Conservation (phyloP, 1,284 basidiomycete species). For the Apiotrichum akiyoshidainum region DNA sequence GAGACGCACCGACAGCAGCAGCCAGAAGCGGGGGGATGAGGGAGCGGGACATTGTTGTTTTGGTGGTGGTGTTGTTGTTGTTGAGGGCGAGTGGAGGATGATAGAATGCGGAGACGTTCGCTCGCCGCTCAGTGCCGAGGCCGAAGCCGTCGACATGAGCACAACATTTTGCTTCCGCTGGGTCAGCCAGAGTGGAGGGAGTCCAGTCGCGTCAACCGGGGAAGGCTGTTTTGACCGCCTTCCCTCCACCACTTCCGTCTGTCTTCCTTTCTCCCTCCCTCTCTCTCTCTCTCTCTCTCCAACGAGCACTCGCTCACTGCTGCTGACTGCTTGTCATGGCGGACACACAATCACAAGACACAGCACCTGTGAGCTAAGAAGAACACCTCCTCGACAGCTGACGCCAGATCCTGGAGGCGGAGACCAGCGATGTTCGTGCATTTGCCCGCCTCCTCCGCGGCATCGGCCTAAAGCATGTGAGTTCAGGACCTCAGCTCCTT, state of each 20-base stretch:
- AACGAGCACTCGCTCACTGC: background rate
- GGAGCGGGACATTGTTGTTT: conserved; percentile 20
- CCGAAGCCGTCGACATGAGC: background rate
- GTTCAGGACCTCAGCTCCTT: conserved; percentile 6
- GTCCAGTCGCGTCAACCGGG: background rate
- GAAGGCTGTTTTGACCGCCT: background rate
- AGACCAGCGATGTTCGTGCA: conserved; percentile 72
- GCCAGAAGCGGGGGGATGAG: conserved; percentile 28
- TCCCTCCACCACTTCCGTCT: background rate
- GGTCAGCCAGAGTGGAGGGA: background rate
- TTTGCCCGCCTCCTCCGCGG: conserved; percentile 71
- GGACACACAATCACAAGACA: background rate
- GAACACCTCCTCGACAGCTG: background rate
- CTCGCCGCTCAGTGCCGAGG: background rate
- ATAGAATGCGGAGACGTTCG: background rate
- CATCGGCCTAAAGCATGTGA: conserved; percentile 70
- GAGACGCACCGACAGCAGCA: conserved; percentile 30
- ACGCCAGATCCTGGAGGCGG: conserved; percentile 67
- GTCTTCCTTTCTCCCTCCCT: background rate
- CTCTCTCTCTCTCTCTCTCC: background rate
- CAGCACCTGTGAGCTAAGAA: background rate
- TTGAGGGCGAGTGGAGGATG: background rate
- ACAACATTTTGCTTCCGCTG: background rate
- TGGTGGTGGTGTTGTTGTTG: background rate
- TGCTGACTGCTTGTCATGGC: background rate